phyloP scores from a whole-genome alignment of 2,329 filamentous ascomycete genomes.

The Talaromyces sp. region DNA sequence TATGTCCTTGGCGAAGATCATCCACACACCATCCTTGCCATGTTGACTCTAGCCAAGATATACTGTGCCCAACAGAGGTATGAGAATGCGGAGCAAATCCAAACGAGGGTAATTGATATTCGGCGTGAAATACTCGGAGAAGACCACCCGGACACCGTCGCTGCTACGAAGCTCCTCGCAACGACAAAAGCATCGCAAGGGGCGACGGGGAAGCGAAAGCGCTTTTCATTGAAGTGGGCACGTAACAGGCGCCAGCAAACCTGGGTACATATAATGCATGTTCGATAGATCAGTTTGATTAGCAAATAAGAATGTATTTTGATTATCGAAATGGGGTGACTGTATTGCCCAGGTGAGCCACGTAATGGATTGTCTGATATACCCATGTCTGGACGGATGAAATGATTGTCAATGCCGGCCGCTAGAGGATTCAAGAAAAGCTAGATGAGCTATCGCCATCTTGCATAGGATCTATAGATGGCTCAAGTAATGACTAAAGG shows the following conservation, averaged over 20 bases:
- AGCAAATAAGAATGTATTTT: neutral
- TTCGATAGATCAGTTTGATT: too few species aligned
- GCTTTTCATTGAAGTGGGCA: neutral
- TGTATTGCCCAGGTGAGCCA: too few species aligned
- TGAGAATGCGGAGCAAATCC: neutral
- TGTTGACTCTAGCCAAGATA: constrained; percentile 1
- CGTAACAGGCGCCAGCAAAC: neutral
- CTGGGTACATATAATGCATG: too few species aligned
- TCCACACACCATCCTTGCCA: neutral
- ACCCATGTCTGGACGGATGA: too few species aligned
- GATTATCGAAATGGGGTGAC: too few species aligned
- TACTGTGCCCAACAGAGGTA: neutral
- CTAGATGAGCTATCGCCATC: too few species aligned
- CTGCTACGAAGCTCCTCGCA: neutral
- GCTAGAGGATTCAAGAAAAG: too few species aligned
- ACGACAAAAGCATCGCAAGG: neutral
- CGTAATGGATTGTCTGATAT: too few species aligned
- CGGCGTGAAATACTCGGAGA: neutral
- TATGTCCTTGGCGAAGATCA: constrained; percentile 3
- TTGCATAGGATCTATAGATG: too few species aligned
- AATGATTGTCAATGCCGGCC: too few species aligned
- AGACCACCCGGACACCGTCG: constrained; percentile 3
- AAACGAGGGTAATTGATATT: neutral
- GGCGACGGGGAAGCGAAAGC: neutral
- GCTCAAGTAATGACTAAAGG: too few species aligned